phyloP scores from a whole-genome alignment of 805 yeast species.

The Alloascoidea hylecoeti region DNA sequence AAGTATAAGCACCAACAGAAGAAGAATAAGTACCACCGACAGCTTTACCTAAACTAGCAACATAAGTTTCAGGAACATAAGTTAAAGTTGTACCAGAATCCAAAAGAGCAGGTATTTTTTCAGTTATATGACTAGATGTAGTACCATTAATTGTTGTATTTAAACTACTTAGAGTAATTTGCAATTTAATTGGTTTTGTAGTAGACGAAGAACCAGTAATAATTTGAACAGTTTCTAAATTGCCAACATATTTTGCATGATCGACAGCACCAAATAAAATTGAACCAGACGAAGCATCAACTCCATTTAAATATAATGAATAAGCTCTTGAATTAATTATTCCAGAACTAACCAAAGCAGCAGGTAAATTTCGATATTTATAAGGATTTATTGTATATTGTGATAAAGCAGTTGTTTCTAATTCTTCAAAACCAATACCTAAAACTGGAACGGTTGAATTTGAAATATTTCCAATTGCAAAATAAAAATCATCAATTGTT shows the following conservation, averaged over 20 bases:
- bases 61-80: neutral
- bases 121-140: neutral
- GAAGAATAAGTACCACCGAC: neutral
- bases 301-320: constrained; percentile 30
- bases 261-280: constrained; percentile 31
- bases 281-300: constrained; percentile 18
- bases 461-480: constrained; percentile 53
- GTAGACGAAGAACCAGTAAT: constrained; percentile 4
- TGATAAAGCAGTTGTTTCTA: constrained; percentile 25
- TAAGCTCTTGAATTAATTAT: constrained; percentile 25
- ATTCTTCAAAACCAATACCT: constrained; percentile 51
- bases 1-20: constrained; percentile 1
- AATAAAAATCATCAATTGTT: constrained; percentile 30
- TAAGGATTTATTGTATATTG: constrained; percentile 1
- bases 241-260: constrained; percentile 23
- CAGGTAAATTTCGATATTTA: constrained; percentile 18
- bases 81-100: neutral
- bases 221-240: constrained; percentile 19
- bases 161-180: neutral
- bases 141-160: neutral
- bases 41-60: neutral
- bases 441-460: constrained; percentile 50
- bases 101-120: neutral
- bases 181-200: neutral
- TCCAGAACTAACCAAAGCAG: constrained; percentile 22